Evolutionary conservation across 176 grass and related monocot species (phyloP), one percentile per base, ranked within the genome.

Genomic region (Leersia perrieri): DNA sequence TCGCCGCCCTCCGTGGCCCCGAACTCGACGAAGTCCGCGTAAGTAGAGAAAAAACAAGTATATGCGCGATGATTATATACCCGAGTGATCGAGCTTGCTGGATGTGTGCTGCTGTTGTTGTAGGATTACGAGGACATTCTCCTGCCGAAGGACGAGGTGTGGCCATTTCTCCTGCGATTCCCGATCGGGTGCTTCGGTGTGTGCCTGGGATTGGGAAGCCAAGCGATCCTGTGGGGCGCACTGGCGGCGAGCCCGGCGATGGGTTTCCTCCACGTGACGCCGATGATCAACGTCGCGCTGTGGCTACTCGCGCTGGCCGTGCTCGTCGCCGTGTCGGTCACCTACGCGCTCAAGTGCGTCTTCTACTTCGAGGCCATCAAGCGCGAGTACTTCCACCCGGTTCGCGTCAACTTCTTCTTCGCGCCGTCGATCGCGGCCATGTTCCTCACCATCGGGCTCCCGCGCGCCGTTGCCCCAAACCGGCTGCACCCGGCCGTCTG

Each of bases 321-420:
- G 80, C 75, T 98, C 11, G 66, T 91, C 20, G 85, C 90, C 31
- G 79, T 90, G 31, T 86, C 83, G 58, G 12, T 87, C 84, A 94
- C 92, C 76, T 98, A 98, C 80, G 72, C 53, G 58, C 83, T 94
- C 90, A 98, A 98, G 86, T 98, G 95, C 80, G 34, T 87, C 86
- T 98, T 98, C 92, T 98, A 95, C 90, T 98, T 94, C 71, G 95
- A 98, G 88, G 95, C 95, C n/a, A 91, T 93, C 80, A 87, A 86
- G 9, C 95, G 95, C 63, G 95, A 98, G 90, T 98, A 94, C 88
- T 98, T 89, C 90, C 95, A 98, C 81, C 95, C 95, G 14, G 88
- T 98, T 26, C 90, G 95, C 20, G 86, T 98, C 84, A 98, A 98
- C 81, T 98, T 95, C 88, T 98, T 98, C 90, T 95, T 98, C 64